phyloP scores from a whole-genome alignment of 2,329 filamentous ascomycete species.

The Pyricularia pennisetigena region DNA sequence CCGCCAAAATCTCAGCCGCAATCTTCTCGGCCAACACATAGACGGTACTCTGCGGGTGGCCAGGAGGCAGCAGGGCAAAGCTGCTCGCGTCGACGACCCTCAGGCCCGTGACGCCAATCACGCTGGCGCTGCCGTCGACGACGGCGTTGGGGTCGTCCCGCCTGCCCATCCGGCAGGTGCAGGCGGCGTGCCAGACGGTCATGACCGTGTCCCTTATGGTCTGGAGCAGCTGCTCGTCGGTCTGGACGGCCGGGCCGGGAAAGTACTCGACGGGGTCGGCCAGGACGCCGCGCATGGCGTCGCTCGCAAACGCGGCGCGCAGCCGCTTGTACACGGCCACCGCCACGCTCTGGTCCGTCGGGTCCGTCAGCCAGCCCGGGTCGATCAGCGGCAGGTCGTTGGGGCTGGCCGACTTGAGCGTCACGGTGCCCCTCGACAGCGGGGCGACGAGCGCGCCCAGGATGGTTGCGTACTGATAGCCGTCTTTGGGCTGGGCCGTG shows the following conservation, averaged over 20 bases:
- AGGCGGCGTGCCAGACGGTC: constrained; percentile 15
- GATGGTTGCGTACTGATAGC: constrained; percentile 10
- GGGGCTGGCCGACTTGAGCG: constrained; percentile 12
- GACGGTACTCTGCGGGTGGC: constrained; percentile 12
- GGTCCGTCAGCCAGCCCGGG: constrained; percentile 11
- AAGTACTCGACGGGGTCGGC: not conserved
- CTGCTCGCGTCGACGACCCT: constrained; percentile 13
- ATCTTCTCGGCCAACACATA: constrained; percentile 16
- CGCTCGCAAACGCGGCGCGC: not conserved
- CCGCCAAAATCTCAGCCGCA: constrained; percentile 10
- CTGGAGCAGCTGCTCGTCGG: constrained; percentile 1
- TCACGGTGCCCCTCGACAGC: constrained; percentile 11
- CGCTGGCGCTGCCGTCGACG: constrained; percentile 11
- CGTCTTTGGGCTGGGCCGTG: not conserved
- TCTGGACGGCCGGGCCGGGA: not conserved
- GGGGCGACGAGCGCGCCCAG: not conserved
- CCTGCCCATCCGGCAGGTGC: constrained; percentile 23
- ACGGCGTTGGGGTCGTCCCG: constrained; percentile 8
- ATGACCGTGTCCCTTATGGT: not conserved
- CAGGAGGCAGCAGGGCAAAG: constrained; percentile 10
- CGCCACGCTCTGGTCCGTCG: not conserved
- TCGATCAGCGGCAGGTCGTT: constrained; percentile 15
- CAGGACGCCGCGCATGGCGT: not conserved
- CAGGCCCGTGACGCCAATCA: constrained; percentile 12
- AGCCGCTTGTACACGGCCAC: not conserved